Percentiles rank a stretch among this genome's conserved stretches.
Evolutionary conservation across 208 protist genomes (phyloP).

Genomic region (Acanthamoeba culbertsoni): DNA sequence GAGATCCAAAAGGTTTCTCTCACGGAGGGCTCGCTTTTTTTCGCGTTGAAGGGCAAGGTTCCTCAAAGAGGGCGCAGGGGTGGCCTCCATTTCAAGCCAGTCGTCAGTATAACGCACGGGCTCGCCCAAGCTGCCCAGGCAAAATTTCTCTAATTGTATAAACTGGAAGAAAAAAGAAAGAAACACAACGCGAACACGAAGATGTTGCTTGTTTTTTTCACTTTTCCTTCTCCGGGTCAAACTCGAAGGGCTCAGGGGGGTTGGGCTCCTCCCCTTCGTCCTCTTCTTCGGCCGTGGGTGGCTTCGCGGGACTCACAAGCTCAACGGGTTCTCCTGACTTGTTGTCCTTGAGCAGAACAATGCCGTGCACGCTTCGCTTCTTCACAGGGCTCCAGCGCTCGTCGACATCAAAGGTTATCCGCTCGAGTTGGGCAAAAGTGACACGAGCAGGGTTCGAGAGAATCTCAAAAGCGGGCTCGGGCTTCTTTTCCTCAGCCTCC

Average conservation of each 20-base stretch:
- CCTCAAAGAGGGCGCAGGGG: not conserved
- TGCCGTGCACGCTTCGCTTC: constrained; percentile 60
- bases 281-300: not conserved
- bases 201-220: too few species aligned
- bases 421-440: constrained; percentile 75
- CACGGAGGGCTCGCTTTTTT: not conserved
- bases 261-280: constrained; percentile 43
- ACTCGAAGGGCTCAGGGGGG: constrained; percentile 60
- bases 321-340: not conserved
- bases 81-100: not conserved
- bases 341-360: constrained; percentile 80
- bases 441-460: constrained; percentile 86
- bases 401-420: constrained; percentile 75
- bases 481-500: constrained; percentile 45
- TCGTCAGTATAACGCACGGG: not conserved
- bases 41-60: not conserved
- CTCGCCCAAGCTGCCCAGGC: too few species aligned
- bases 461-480: constrained; percentile 76
- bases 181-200: too few species aligned
- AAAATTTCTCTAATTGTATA: too few species aligned
- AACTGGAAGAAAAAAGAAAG: too few species aligned
- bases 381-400: constrained; percentile 78
- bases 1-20: not conserved
- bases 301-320: constrained; percentile 29
- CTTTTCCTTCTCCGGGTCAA: constrained; percentile 54